A percentile compares a stretch with the other conserved stretches of the same genome.
phyloP scores from a whole-genome alignment of 192 early-diverging fungal genomes.

The Rhizophagus prolifer region DNA sequence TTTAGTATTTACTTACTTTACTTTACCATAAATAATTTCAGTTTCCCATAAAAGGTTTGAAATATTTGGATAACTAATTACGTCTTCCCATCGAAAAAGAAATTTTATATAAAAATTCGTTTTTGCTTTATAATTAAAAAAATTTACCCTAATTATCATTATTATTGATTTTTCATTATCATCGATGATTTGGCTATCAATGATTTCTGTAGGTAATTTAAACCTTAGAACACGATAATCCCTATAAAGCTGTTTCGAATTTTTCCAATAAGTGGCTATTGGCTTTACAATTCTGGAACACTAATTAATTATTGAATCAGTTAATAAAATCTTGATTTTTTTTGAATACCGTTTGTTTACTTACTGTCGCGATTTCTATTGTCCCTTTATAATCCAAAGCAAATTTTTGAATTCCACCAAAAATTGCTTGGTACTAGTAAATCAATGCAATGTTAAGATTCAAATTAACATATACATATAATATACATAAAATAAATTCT shows the following conservation, averaged over 20 bases:
- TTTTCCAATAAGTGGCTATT: not conserved
- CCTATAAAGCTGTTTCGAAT: not conserved
- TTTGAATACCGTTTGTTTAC: not conserved
- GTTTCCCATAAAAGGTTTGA: not conserved
- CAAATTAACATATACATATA: not conserved
- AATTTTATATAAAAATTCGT: not conserved
- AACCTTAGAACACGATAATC: slow-evolving; percentile 1
- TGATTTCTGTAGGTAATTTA: slow-evolving; percentile 1
- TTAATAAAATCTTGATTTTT: no score
- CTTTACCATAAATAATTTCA: not conserved
- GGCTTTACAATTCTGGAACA: not conserved
- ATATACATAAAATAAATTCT: not conserved
- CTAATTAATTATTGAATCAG: not conserved
- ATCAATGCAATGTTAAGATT: not conserved
- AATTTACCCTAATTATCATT: not conserved
- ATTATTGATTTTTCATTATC: not conserved
- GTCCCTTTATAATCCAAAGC: not conserved
- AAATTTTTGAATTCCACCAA: not conserved
- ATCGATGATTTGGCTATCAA: not conserved
- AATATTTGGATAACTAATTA: not conserved
- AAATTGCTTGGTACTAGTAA: not conserved
- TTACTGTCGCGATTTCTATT: not conserved
- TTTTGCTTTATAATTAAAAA: not conserved
- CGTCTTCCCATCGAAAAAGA: not conserved
- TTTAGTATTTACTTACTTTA: not conserved